Evolutionary conservation across 345 rosid genomes (phyloP).

Genomic region (Acer campestre): DNA sequence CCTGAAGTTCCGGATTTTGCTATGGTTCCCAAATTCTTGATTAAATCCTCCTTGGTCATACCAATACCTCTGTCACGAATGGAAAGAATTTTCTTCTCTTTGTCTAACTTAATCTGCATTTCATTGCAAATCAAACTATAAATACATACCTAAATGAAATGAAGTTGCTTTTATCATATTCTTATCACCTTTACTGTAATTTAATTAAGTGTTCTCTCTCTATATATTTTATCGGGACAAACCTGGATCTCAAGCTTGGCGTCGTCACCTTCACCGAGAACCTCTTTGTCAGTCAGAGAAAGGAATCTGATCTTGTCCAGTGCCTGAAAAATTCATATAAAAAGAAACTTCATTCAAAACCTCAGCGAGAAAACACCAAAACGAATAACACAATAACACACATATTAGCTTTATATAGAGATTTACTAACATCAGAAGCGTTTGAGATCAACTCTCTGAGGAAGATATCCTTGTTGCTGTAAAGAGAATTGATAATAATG

Average conservation of each 20-base stretch:
- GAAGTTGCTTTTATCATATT: not conserved
- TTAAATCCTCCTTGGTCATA: slow-evolving; percentile 95
- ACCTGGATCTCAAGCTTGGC: slow-evolving; percentile 98
- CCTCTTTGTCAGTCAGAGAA: slow-evolving; percentile 86
- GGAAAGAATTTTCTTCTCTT: slow-evolving; percentile 76
- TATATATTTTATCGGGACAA: slow-evolving; percentile 4
- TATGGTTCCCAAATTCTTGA: slow-evolving; percentile 97
- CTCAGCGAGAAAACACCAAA: not conserved
- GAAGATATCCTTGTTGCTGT: slow-evolving; percentile 98
- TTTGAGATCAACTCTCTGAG: slow-evolving; percentile 95
- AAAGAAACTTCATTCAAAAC: slow-evolving; percentile 15
- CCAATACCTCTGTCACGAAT: slow-evolving; percentile 97
- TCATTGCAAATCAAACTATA: not conserved
- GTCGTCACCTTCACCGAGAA: slow-evolving; percentile 89
- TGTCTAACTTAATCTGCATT: slow-evolving; percentile 88
- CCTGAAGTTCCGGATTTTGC: slow-evolving; percentile 99
- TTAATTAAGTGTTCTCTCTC: too few species aligned
- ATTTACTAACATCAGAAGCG: slow-evolving; percentile 86
- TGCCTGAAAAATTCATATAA: slow-evolving; percentile 50
- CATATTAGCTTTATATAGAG: not conserved
- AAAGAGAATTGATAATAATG: slow-evolving; percentile 92
- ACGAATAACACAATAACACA: not conserved
- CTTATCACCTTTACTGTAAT: too few species aligned
- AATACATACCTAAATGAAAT: not conserved
- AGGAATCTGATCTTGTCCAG: slow-evolving; percentile 96